Evolutionary conservation across 2,329 filamentous ascomycete genomes (phyloP).

Genomic region (Fusarium keratoplasticum): DNA sequence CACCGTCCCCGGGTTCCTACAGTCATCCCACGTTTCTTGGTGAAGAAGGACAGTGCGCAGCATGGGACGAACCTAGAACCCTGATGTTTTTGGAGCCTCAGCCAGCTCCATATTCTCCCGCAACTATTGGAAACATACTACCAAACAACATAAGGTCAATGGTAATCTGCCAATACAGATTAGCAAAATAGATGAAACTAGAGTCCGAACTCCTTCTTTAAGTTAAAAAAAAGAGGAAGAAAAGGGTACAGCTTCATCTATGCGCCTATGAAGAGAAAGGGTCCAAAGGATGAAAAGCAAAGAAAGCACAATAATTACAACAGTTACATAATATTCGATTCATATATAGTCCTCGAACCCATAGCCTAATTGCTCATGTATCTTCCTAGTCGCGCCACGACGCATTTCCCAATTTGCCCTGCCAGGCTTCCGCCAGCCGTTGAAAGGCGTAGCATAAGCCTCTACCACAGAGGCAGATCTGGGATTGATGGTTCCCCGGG

Average conservation of each 20-base stretch:
- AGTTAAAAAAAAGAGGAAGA: neutral
- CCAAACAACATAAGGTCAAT: neutral
- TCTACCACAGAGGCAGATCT: too few relatives aligned
- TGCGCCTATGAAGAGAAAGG: neutral
- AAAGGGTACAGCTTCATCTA: neutral
- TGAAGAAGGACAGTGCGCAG: neutral
- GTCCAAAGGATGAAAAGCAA: neutral
- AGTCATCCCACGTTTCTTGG: neutral
- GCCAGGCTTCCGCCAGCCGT: too few relatives aligned
- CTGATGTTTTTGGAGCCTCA: neutral
- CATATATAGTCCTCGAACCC: neutral
- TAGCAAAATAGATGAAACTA: neutral
- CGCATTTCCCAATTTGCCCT: too few relatives aligned
- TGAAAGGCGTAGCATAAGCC: too few relatives aligned
- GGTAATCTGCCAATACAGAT: neutral
- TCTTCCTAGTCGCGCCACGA: neutral
- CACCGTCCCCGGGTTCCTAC: neutral
- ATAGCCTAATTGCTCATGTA: neutral
- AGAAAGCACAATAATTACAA: neutral
- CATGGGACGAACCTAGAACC: neutral
- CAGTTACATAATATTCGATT: neutral
- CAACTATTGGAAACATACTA: neutral
- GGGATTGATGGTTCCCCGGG: too few relatives aligned
- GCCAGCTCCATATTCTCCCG: neutral
- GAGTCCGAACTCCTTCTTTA: neutral